A percentile compares a stretch with the other conserved stretches of the same genome.
These are phyloP conservation scores for Takakia lepidozioides DNA, from an alignment of 225 moss, liverwort and hornwort genomes.

Conservation along the genomic window DNA sequence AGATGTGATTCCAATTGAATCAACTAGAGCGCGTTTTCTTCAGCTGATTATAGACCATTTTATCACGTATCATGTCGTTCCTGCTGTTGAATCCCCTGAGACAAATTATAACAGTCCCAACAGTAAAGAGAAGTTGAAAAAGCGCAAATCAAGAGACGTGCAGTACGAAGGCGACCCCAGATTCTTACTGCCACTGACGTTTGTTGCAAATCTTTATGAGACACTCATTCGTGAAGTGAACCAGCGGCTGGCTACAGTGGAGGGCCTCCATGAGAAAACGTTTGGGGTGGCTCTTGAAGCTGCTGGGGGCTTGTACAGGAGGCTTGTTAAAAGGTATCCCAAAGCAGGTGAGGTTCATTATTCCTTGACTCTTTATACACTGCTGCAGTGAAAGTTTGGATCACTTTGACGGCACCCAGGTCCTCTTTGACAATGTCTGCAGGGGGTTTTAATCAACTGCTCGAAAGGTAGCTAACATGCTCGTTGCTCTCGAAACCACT, in stretches of 20 bases:
- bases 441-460: no score
- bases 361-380: no score
- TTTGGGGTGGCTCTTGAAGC: constrained; percentile 99
- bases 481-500: no score
- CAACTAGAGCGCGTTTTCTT: constrained; percentile 88
- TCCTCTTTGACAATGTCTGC: no score
- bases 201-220: constrained; percentile 98
- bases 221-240: constrained; percentile 92
- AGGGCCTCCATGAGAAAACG: constrained; percentile 96
- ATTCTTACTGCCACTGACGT: constrained; percentile 89
- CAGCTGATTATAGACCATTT: constrained; percentile 93
- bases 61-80: constrained; percentile 66
- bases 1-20: constrained; percentile 94
- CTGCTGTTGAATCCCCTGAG: constrained; percentile 74
- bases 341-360: constrained; percentile 93
- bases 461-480: no score
- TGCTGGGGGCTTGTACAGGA: constrained; percentile 91
- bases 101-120: constrained; percentile 76
- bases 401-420: no score
- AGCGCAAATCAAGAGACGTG: constrained; percentile 76
- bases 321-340: constrained; percentile 94
- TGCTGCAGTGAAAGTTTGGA: no score
- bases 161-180: constrained; percentile 92
- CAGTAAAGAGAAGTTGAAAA: constrained; percentile 88
- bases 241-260: constrained; percentile 75